Evolutionary conservation across 257 asterid genomes (phyloP), one percentile per base, ranked within the genome.

Genomic region (Voacanga thouarsii): DNA sequence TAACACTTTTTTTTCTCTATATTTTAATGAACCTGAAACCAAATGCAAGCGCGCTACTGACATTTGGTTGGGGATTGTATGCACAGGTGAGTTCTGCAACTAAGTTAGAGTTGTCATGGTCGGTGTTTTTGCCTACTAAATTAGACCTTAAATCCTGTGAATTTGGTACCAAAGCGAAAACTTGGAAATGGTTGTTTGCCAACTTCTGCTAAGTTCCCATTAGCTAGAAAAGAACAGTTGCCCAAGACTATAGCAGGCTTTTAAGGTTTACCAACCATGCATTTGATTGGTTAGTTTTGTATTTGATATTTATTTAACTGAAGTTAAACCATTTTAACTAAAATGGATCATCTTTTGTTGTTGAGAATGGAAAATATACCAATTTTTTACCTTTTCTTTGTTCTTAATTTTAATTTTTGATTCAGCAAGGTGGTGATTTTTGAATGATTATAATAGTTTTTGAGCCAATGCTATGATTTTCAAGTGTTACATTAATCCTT

Each of bases 11-110:
- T 28, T 53, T 76, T 66, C 60, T 50, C n/a, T n/a, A 37, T 72
- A 50, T n/a, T n/a, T n/a, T n/a, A n/a, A 66, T 80, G 78, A 33
- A 15, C 43, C 70, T 81, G 70, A 51, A 74, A 75, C 85, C 93
- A 93, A 98, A 96, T 90, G 92, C 97, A 72, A 98, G 99, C 63
- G 95, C 97, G 37, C 50, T 96, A 76, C 89, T 96, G 78, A 87
- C 97, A 53, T 96, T 96, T 77, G 99, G 99, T 75, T 96, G 99
- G 99, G 99, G 99, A 85, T 83, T 89, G 77, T 96, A 96, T 73
- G 99, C 98, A 78, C 99, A 96, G 94, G 99, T 96, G 80, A 86
- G 80, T 67, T 59, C 30, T 61, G 53, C 3, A 1, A 15, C 63
- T 10, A 49, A 44, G 41, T 80, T 14, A 73, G 53, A 8, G 7